These are phyloP conservation scores for Tremella yokohamensis DNA, from an alignment of 768 basidiomycete genomes.

Conservation along the genomic window DNA sequence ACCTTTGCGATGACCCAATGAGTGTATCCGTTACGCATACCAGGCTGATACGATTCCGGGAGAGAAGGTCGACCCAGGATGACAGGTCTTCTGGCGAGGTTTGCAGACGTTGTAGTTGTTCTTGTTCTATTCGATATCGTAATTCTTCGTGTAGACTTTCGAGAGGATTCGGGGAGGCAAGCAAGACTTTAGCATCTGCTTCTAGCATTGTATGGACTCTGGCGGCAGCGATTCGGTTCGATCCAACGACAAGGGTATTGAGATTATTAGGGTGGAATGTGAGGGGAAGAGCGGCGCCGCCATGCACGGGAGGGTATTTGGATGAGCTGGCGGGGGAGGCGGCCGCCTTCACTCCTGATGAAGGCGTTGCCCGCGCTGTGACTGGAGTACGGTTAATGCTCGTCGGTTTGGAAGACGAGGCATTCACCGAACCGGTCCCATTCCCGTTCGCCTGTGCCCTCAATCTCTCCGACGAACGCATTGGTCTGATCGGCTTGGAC, in stretches of 20 bases:
- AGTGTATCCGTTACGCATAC: slow-evolving; percentile 81
- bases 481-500: not conserved
- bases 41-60: slow-evolving; percentile 53
- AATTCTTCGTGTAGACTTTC: slow-evolving; percentile 66
- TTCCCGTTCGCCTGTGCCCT: slow-evolving; percentile 2
- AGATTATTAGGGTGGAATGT: slow-evolving; percentile 41
- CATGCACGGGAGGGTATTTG: slow-evolving; percentile 4
- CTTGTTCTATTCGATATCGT: slow-evolving; percentile 59
- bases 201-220: slow-evolving; percentile 78
- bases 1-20: slow-evolving; percentile 53
- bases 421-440: slow-evolving; percentile 5
- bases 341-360: not conserved
- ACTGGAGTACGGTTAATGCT: not conserved
- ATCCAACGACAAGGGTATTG: slow-evolving; percentile 69
- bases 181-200: slow-evolving; percentile 66
- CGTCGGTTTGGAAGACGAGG: slow-evolving; percentile 1
- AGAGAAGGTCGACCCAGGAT: slow-evolving; percentile 58
- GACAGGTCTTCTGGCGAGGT: slow-evolving; percentile 21
- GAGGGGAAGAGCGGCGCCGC: slow-evolving; percentile 41
- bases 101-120: slow-evolving; percentile 60
- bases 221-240: slow-evolving; percentile 74
- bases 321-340: not conserved
- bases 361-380: not conserved
- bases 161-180: slow-evolving; percentile 58
- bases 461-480: not conserved